Base-by-base conservation (phyloP, 2,329 filamentous ascomycete genomes). In the Cryphonectria carpinicola region DNA sequence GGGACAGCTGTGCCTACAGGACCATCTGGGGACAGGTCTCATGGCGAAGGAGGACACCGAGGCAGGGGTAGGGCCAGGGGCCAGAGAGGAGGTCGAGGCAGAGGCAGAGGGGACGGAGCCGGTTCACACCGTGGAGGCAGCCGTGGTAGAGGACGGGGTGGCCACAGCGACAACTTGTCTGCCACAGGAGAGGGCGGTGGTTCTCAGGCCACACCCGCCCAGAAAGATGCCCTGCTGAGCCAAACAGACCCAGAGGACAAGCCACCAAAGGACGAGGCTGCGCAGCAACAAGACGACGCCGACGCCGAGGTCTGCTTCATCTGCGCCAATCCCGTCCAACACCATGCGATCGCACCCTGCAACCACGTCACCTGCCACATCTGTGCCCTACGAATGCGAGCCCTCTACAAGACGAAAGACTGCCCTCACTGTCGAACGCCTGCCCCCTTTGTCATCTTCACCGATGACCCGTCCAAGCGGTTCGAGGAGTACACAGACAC, bases 321-420 rank as follows among this genome's bases (percentile, higher is more conserved):
- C 78, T 99, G 96, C 82, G 95, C 96, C 70, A 97, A 95, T 74
- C 89, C 91, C 2, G 91, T 99, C 64, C 89, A 92, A 65, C 94
- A 98, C 83, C 90, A 93, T 76, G 92, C 95, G 13, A 90, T 99
- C 74, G 90, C 95, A 43, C 95, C 96, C 28, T 99, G 96, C 82
- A 98, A 98, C 81, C 96, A 99, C 82, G 89, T 93, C 70, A 98
- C 95, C 65, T 99, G 96, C 79, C 96, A 99, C 82, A 97, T 98
- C 74, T 99, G 96, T 81, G 92, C 94, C 13, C 83, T 99, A 75
- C 89, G 96, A 71, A 89, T 98, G 88, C 89, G 96, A 76, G 96
- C 95, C 0, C 84, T 99, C 61, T 99, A 98, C 83, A 98, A 98
- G 84, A 97, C 91, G 72, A 97, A 97, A 81, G 93, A 95, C 74